Evolutionary conservation across 345 rosid species (phyloP).

Genomic region (Schrenkiella parvula): DNA sequence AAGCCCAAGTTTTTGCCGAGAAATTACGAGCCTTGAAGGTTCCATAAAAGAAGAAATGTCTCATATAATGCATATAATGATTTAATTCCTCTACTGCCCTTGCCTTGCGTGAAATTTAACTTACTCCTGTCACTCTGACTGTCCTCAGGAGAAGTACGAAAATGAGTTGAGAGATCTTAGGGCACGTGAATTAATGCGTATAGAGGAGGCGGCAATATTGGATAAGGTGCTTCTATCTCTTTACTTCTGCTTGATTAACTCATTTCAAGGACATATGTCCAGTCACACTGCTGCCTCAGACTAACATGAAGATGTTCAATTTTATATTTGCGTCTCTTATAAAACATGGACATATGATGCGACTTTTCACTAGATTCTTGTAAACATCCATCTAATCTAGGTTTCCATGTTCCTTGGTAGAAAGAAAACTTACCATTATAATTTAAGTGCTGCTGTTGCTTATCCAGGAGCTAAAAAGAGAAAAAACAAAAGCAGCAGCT

Average conservation of each 20-base stretch:
- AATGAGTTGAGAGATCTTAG: slow-evolving; percentile 82
- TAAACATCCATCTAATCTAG: neutral
- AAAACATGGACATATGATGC: neutral
- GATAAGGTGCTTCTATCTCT: slow-evolving; percentile 65
- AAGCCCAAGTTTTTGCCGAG: slow-evolving; percentile 71
- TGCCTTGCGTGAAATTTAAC: neutral
- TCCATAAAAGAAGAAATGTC: slow-evolving; percentile 1
- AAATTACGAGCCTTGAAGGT: slow-evolving; percentile 78
- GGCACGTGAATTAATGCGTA: slow-evolving; percentile 90
- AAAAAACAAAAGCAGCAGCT: slow-evolving; percentile 77
- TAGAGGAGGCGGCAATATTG: slow-evolving; percentile 91
- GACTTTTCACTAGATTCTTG: neutral
- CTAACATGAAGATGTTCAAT: neutral
- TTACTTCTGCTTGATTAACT: neutral
- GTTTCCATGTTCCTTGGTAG: slow-evolving; percentile 2
- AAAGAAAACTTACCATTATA: neutral
- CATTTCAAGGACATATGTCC: neutral
- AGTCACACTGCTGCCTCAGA: slow-evolving; percentile 8
- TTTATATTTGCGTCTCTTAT: neutral
- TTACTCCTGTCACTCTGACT: neutral
- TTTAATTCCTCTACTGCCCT: neutral
- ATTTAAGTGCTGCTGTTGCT: slow-evolving; percentile 4
- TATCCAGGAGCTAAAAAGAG: slow-evolving; percentile 91
- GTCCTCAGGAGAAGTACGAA: slow-evolving; percentile 81
- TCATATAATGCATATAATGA: slow-evolving; percentile 9